Conservation (phyloP, 108 stramenopile species). For the Schizochytrium sp. region DNA sequence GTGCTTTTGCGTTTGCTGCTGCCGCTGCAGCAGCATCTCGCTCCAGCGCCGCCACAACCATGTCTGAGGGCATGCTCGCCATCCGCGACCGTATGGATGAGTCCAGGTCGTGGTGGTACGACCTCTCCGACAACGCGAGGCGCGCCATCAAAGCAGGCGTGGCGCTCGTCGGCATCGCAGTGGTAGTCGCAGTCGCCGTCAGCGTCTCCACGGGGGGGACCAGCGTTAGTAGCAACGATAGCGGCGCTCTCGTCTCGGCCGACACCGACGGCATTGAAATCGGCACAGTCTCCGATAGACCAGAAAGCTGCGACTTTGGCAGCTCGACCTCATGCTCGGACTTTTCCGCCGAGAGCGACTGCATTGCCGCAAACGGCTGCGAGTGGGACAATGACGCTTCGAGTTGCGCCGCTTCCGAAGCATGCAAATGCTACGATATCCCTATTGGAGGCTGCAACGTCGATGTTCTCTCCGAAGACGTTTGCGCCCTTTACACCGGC, state of each 20-base stretch:
- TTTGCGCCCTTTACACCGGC: background rate
- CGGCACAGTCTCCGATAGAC: background rate
- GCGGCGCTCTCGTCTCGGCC: background rate
- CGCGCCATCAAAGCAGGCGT: background rate
- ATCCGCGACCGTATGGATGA: background rate
- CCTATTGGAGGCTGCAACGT: background rate
- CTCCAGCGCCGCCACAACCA: no score
- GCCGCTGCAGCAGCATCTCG: no score
- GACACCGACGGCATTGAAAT: background rate
- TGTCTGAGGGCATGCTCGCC: no score
- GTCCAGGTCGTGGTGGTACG: background rate
- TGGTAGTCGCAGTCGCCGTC: background rate
- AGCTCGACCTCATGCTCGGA: background rate
- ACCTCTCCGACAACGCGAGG: background rate
- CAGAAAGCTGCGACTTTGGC: background rate
- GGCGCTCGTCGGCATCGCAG: background rate
- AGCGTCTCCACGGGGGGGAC: background rate
- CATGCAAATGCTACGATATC: background rate
- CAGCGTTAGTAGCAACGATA: background rate
- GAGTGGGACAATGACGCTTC: background rate
- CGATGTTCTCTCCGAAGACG: background rate
- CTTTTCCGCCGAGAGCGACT: background rate
- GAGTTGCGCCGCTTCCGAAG: background rate
- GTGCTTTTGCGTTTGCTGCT: no score
- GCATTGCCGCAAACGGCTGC: background rate